Percentiles rank a stretch among this genome's conserved stretches.
These are phyloP conservation scores for Batrachochytrium dendrobatidis DNA, from an alignment of 371 early-diverging fungal species.

Conservation along the genomic window DNA sequence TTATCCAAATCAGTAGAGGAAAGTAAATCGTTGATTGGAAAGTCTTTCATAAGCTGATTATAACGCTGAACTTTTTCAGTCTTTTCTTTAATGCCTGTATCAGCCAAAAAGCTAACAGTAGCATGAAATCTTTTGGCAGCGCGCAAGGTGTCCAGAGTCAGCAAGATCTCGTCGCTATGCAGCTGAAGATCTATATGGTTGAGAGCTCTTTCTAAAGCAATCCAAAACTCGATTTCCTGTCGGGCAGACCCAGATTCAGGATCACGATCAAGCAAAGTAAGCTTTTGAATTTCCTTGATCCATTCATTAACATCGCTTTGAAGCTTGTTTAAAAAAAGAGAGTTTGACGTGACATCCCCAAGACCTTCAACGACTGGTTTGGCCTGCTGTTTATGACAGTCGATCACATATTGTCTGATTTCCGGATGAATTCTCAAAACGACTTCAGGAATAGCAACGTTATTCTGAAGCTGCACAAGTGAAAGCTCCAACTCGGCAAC, in stretches of 20 bases:
- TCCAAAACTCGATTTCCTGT: slow-evolving; percentile 98
- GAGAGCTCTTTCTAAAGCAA: slow-evolving; percentile 90
- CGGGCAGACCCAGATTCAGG: slow-evolving; percentile 86
- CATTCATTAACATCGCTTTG: slow-evolving; percentile 95
- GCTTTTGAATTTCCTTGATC: slow-evolving; percentile 98
- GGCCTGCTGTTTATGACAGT: slow-evolving; percentile 34
- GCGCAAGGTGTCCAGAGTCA: slow-evolving; percentile 89
- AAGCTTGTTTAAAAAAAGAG: slow-evolving; percentile 83
- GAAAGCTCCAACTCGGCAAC: slow-evolving; percentile 95
- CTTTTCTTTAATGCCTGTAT: slow-evolving; percentile 94
- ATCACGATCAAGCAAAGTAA: slow-evolving; percentile 90
- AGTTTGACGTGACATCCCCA: slow-evolving; percentile 49
- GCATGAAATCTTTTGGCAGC: slow-evolving; percentile 97
- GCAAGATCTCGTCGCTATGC: slow-evolving; percentile 82
- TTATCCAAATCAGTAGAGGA: slow-evolving; percentile 87
- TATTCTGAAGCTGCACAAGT: slow-evolving; percentile 90
- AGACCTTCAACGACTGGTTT: slow-evolving; percentile 30
- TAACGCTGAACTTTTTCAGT: slow-evolving; percentile 87
- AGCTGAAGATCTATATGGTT: slow-evolving; percentile 91
- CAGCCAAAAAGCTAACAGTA: slow-evolving; percentile 94
- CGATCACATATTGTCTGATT: slow-evolving; percentile 70
- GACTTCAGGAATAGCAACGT: slow-evolving; percentile 95
- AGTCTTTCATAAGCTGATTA: slow-evolving; percentile 97
- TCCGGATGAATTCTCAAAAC: slow-evolving; percentile 77
- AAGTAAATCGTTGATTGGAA: slow-evolving; percentile 92